Base-by-base conservation (phyloP, 257 asterid species). In the Capsicum pubescens region DNA sequence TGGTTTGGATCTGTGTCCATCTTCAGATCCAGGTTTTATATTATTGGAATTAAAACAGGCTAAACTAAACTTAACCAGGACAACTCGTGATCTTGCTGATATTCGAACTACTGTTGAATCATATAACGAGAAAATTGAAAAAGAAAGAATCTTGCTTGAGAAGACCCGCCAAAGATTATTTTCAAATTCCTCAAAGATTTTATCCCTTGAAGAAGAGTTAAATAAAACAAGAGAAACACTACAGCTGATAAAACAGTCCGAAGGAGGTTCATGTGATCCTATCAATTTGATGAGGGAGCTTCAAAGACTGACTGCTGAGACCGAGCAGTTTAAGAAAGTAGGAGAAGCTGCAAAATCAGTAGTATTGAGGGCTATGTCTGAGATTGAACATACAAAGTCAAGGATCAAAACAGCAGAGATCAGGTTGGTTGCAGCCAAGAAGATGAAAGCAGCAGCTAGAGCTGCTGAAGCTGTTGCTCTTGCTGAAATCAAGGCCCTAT, bases 361-460 rank as follows among this genome's bases (percentile, higher is more conserved):
- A 84, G 94, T 93, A 63, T 48, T 83, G 80, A 88, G 86, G 86
- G 93, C 98, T 8, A 86, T 90, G 84, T 87, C 95, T 8, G 97
- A 94, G 90, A 93, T 95, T 36, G 93, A 93, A 80, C 94, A 90
- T 68, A 90, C 97, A 6, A 94, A 85, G 91, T 61, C 87, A 39
- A 86, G 87, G 87, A 91, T 93, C 44, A 92, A 88, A 88, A 93
- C 94, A 9, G 94, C 97, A 1, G 97, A 93, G 89, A 90, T 89
- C 66, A 87, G 94, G 87, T 84, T 95, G 86, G 83, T 91, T 36
- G 98, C 97, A 3, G 98, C 99, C 42, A 95, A 84, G 86, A 97
- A 87, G 85, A 95, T 95, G 97, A 94, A 96, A 89, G 94, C 88
- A 83, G 99, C 99, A 0, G 98, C 99, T 9, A 89, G 89, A 81